Base-by-base conservation (phyloP, 768 basidiomycete genomes). In the Boletus sp. region DNA sequence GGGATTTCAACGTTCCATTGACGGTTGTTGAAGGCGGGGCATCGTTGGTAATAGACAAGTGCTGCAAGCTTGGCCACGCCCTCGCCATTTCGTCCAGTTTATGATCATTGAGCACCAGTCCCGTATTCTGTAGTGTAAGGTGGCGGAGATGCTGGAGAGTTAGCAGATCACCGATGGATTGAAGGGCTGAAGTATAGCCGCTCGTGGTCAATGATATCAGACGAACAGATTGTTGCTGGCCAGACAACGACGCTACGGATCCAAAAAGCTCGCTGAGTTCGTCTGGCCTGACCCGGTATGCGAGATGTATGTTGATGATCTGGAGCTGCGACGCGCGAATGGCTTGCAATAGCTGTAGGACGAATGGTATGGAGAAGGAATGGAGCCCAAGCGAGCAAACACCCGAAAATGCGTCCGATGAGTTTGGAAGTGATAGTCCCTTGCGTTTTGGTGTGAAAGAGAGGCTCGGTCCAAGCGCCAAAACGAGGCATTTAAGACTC, bases 1-100 rank as follows among this genome's bases (percentile, higher is more conserved):
- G 21, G 21, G 62, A 54, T 14, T 41, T 57, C 30, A 62, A 6
- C 6, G 61, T 62, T 1, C 37, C 51, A 10, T 60, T 43, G 21
- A 51, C 33, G 23, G 50, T 50, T 4, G 38, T 51, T 5, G 48
- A 53, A 9, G 61, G 53, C 14, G 37, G 48, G 23, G 46, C 44
- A 9, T 65, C 60, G 11, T 63, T 59, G 15, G 34, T 53, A 14
- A 64, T 53, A 9, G 46, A 49, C 47, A 65, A 7, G 25, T 59
- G 54, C 33, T 64, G 64, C 35, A 64, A 25, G 34, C 33, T 50
- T 7, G 64, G 57, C 64, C 63, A 64, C 8, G 57, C 57, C 32
- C 13, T 60, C 3, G 53, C 52, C 57, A 64, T 65, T 13, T 58
- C 55, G 5, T 50, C 55, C 14, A 64, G 48, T 34, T 38, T 50